phyloP scores from a whole-genome alignment of 768 basidiomycete genomes.

The Tremella yokohamensis region DNA sequence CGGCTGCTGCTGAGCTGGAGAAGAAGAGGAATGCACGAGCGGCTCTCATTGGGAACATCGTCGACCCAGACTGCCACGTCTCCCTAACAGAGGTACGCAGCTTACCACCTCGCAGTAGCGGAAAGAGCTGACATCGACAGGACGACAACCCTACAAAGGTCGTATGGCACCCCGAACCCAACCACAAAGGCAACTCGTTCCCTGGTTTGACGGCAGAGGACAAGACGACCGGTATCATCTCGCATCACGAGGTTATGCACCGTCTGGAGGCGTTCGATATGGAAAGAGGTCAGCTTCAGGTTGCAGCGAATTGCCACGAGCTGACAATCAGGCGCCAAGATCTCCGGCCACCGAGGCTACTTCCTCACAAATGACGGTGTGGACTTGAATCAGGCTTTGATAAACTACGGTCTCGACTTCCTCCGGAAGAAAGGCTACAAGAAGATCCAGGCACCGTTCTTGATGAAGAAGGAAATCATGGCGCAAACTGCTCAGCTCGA shows the following conservation, averaged over 20 bases:
- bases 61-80: conserved; percentile 78
- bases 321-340: conserved; percentile 56
- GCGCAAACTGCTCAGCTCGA: conserved; percentile 95
- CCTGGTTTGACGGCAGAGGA: conserved; percentile 56
- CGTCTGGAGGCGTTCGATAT: conserved; percentile 94
- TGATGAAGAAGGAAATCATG: conserved; percentile 98
- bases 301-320: conserved; percentile 31
- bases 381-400: conserved; percentile 93
- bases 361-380: conserved; percentile 93
- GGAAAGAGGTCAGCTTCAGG: conserved; percentile 64
- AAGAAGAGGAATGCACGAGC: conserved; percentile 60
- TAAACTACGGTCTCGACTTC: conserved; percentile 92
- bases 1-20: conserved; percentile 73
- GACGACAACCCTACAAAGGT: conserved; percentile 81
- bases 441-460: conserved; percentile 94
- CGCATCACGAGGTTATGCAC: conserved; percentile 96
- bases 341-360: conserved; percentile 92
- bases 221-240: conserved; percentile 68
- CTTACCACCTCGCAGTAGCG: background rate
- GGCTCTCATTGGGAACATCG: conserved; percentile 82
- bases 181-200: conserved; percentile 57
- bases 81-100: conserved; percentile 76
- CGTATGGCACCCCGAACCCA: conserved; percentile 79
- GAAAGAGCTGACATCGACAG: conserved; percentile 52
- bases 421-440: conserved; percentile 76